A percentile compares a stretch with the other conserved stretches of the same genome.
phyloP scores from a whole-genome alignment of 73 alveolate species.

The Paramecium caudatum region DNA sequence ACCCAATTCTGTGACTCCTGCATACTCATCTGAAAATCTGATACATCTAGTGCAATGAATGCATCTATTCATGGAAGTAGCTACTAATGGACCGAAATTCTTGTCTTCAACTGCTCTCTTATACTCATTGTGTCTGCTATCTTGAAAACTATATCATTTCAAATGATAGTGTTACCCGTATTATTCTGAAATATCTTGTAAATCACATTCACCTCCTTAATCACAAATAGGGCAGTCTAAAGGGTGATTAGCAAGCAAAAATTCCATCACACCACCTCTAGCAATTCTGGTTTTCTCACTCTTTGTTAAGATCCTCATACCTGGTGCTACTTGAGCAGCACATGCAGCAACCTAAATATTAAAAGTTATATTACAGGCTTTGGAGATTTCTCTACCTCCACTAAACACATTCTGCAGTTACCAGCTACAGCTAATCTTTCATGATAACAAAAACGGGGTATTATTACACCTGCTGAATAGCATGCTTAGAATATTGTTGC shows the following conservation, averaged over 20 bases:
- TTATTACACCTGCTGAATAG: constrained; percentile 79
- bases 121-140: constrained; percentile 88
- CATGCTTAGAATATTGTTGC: constrained; percentile 81
- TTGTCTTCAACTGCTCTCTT: constrained; percentile 96
- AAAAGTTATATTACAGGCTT: constrained; percentile 80
- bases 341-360: constrained; percentile 84
- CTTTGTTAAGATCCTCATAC: constrained; percentile 90
- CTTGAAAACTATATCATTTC: constrained; percentile 73
- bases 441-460: constrained; percentile 84
- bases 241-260: constrained; percentile 95
- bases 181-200: constrained; percentile 88
- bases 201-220: constrained; percentile 97
- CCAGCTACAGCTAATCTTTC: constrained; percentile 92
- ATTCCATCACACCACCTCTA: constrained; percentile 96
- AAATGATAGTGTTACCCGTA: constrained; percentile 79
- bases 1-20: constrained; percentile 91
- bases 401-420: constrained; percentile 96
- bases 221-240: constrained; percentile 97
- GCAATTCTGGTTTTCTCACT: constrained; percentile 91
- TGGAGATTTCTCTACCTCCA: constrained; percentile 91
- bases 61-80: constrained; percentile 93
- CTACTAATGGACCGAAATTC: constrained; percentile 91
- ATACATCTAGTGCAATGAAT: constrained; percentile 95
- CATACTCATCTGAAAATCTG: constrained; percentile 89
- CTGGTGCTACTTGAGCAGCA: constrained; percentile 91